Percentiles rank a stretch among this genome's conserved stretches.
Conservation (phyloP, 1,284 basidiomycete species). For the Athelia sp. region DNA sequence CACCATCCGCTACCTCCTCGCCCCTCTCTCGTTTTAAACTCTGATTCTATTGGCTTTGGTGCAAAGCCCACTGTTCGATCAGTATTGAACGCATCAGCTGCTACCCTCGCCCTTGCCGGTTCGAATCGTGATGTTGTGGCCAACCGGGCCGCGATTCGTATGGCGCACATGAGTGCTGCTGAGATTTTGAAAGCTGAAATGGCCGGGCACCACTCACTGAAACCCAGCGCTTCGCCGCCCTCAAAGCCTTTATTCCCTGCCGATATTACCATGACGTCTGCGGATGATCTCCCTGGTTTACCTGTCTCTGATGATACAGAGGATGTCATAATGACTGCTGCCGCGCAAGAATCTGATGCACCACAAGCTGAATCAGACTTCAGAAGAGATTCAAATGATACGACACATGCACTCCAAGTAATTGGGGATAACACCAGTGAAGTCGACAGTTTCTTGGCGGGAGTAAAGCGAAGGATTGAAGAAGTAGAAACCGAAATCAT, state of each 20-base stretch:
- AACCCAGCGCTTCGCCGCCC: conserved; percentile 35
- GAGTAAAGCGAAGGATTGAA: conserved; percentile 16
- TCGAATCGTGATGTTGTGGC: conserved; percentile 85
- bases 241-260: conserved; percentile 27
- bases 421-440: conserved; percentile 8
- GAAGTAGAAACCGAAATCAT: conserved; percentile 5
- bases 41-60: conserved; percentile 71
- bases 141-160: conserved; percentile 83
- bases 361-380: conserved; percentile 13
- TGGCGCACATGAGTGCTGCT: conserved; percentile 96
- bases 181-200: conserved; percentile 92
- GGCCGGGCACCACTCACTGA: conserved; percentile 59
- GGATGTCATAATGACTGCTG: neutral
- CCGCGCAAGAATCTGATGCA: no score
- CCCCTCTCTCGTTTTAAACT: conserved; percentile 62
- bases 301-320: neutral
- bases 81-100: conserved; percentile 47
- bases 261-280: conserved; percentile 19
- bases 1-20: conserved; percentile 59
- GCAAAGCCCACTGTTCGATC: conserved; percentile 53
- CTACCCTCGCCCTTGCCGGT: conserved; percentile 64
- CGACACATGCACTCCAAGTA: conserved; percentile 16
- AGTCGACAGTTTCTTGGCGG: neutral
- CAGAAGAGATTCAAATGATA: conserved; percentile 5
- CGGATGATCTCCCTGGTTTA: conserved; percentile 24